phyloP scores from a whole-genome alignment of 1,284 basidiomycete species.

The Moesziomyces parantarcticus region DNA sequence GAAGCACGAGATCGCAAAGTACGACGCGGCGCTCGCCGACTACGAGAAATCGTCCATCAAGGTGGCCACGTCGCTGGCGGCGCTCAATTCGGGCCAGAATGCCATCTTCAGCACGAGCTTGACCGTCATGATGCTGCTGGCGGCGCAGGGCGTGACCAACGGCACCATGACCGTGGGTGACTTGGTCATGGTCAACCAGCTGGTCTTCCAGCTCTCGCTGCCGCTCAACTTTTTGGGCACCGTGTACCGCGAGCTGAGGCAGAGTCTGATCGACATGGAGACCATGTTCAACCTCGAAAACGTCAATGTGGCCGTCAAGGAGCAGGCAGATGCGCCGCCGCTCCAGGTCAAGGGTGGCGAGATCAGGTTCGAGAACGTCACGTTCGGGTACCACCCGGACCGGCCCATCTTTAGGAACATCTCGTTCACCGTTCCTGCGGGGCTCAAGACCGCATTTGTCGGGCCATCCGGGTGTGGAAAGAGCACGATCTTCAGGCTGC shows the following conservation, averaged over 20 bases:
- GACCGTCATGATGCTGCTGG: constrained; percentile 94
- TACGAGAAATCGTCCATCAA: constrained; percentile 94
- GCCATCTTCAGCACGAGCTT: constrained; percentile 92
- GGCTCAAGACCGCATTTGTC: constrained; percentile 94
- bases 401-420: constrained; percentile 86
- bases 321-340: constrained; percentile 77
- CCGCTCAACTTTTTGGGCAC: constrained; percentile 97
- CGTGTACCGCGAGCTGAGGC: constrained; percentile 94
- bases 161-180: constrained; percentile 98
- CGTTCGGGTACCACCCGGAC: constrained; percentile 87
- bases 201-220: constrained; percentile 96
- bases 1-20: constrained; percentile 86
- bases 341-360: constrained; percentile 80
- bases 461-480: constrained; percentile 98
- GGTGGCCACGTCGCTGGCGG: constrained; percentile 92
- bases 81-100: constrained; percentile 95
- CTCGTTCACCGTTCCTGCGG: constrained; percentile 88
- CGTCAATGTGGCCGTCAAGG: constrained; percentile 81
- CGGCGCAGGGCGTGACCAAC: constrained; percentile 90
- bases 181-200: constrained; percentile 97
- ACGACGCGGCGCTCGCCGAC: constrained; percentile 85
- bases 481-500: constrained; percentile 90
- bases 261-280: constrained; percentile 97
- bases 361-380: constrained; percentile 91
- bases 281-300: constrained; percentile 90